A percentile compares a stretch with the other conserved stretches of the same genome.
Conservation (phyloP, 148 eudicot species). For the Limonium bicolor region DNA sequence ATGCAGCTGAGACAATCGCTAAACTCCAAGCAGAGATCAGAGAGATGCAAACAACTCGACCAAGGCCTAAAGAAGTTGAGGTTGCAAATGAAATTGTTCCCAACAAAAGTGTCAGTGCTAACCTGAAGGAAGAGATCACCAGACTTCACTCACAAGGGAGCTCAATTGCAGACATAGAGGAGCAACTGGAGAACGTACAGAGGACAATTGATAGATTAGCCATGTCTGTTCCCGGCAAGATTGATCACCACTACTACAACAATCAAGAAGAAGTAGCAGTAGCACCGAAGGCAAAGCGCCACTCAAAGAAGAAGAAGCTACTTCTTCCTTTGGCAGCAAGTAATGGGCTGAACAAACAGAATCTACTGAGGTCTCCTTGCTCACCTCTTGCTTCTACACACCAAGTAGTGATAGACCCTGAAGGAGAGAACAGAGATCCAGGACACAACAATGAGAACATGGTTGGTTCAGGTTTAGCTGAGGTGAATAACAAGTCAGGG, state of each 20-base stretch:
- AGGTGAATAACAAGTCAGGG: slow-evolving; percentile 23
- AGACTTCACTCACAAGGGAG: slow-evolving; percentile 91
- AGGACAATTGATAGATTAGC: slow-evolving; percentile 74
- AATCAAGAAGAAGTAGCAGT: slow-evolving; percentile 9
- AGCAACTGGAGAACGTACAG: slow-evolving; percentile 92
- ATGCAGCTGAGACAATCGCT: slow-evolving; percentile 93
- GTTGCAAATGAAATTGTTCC: slow-evolving; percentile 30
- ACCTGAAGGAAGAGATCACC: slow-evolving; percentile 88
- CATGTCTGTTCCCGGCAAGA: slow-evolving; percentile 63
- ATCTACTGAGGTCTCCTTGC: slow-evolving; percentile 48
- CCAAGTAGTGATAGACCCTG: slow-evolving; percentile 60
- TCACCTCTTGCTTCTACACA: slow-evolving; percentile 21
- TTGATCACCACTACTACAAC: slow-evolving; percentile 14
- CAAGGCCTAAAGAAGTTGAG: slow-evolving; percentile 31
- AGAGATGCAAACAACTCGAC: slow-evolving; percentile 46
- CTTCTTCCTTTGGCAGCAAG: slow-evolving; percentile 66
- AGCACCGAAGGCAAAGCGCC: slow-evolving; percentile 32
- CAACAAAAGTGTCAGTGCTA: slow-evolving; percentile 82
- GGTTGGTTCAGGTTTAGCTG: too few relatives aligned
- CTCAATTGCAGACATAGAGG: slow-evolving; percentile 74
- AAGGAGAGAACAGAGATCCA: slow-evolving; percentile 57
- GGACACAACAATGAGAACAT: slow-evolving; percentile 20
- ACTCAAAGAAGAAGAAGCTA: slow-evolving; percentile 54
- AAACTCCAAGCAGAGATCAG: slow-evolving; percentile 78
- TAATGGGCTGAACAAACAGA: slow-evolving; percentile 37